phyloP scores from a whole-genome alignment of 257 asterid species.

The Petunia axillaris region DNA sequence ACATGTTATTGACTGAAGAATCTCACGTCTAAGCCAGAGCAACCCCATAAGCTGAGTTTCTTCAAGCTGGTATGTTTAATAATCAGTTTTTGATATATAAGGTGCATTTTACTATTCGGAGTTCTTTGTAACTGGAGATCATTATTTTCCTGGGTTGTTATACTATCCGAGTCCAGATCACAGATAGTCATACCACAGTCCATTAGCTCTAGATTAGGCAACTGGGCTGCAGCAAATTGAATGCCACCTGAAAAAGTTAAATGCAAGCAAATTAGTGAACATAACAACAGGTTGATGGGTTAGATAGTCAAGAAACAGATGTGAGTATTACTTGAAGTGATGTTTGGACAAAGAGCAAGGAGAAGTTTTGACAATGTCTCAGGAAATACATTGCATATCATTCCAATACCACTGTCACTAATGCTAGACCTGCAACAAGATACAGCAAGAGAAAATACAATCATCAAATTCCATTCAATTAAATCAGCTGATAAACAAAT shows the following conservation, averaged over 20 bases:
- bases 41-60: constrained; percentile 98
- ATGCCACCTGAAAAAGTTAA: constrained; percentile 69
- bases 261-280: background rate
- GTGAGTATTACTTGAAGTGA: constrained; percentile 77
- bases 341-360: constrained; percentile 92
- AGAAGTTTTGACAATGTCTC: constrained; percentile 79
- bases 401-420: constrained; percentile 94
- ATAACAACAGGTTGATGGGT: background rate
- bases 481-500: background rate
- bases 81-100: constrained; percentile 80
- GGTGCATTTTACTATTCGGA: constrained; percentile 60
- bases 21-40: constrained; percentile 95
- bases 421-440: constrained; percentile 78
- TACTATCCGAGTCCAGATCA: constrained; percentile 53
- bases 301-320: background rate
- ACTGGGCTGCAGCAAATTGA: constrained; percentile 94
- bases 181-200: constrained; percentile 95
- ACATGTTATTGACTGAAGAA: constrained; percentile 26
- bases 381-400: constrained; percentile 91
- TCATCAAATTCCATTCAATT: background rate
- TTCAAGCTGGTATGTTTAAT: constrained; percentile 82
- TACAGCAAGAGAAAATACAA: background rate
- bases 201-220: constrained; percentile 80
- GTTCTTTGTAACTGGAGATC: constrained; percentile 48
- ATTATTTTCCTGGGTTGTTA: constrained; percentile 44